These are phyloP conservation scores for Ceriops decandra DNA, from an alignment of 345 rosid species.

Conservation along the genomic window DNA sequence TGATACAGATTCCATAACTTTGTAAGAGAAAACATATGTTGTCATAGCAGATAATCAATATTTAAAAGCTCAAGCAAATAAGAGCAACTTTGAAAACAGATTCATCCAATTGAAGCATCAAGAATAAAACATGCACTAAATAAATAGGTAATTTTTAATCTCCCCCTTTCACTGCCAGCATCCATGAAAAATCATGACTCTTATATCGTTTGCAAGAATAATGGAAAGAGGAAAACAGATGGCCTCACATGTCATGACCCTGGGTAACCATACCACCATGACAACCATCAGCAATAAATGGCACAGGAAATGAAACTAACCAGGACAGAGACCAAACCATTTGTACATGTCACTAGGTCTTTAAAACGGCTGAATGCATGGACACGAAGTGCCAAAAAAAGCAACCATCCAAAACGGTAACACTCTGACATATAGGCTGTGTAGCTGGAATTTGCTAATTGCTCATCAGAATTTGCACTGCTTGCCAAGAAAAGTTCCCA, in stretches of 20 bases:
- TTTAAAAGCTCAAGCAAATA: not conserved
- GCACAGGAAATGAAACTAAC: slow-evolving; percentile 42
- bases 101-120: not conserved
- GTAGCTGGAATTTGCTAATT: slow-evolving; percentile 34
- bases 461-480: slow-evolving; percentile 47
- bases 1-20: slow-evolving; percentile 32
- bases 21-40: slow-evolving; percentile 12
- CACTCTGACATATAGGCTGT: slow-evolving; percentile 43
- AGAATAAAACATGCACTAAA: not conserved
- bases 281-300: not conserved
- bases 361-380: slow-evolving; percentile 78
- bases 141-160: too few relatives aligned
- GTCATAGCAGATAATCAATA: not conserved
- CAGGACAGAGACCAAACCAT: slow-evolving; percentile 85
- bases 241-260: not conserved
- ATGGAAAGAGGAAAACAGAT: too few relatives aligned
- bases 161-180: too few relatives aligned
- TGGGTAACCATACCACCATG: not conserved
- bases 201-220: too few relatives aligned
- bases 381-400: slow-evolving; percentile 84
- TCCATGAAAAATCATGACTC: too few relatives aligned
- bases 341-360: slow-evolving; percentile 82
- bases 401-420: slow-evolving; percentile 90
- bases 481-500: slow-evolving; percentile 57
- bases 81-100: not conserved